phyloP scores from a whole-genome alignment of 75 land plant species.

The Larix kaempferi region DNA sequence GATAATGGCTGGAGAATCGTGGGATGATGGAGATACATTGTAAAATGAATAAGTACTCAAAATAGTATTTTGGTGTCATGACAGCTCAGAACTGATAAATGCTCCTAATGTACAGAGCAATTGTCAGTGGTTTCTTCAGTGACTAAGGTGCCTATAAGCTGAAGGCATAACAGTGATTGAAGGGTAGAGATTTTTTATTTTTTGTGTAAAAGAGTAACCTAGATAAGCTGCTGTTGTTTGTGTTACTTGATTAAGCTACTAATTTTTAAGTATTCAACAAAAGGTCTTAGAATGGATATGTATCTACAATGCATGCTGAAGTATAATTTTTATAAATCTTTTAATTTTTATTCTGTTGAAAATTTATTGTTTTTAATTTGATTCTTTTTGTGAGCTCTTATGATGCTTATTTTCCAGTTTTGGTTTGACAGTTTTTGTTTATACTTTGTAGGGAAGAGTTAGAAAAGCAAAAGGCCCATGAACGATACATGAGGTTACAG shows the following conservation, averaged over 20 bases:
- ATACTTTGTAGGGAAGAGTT: conserved; percentile 63
- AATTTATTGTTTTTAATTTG: background rate
- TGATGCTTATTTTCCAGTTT: background rate
- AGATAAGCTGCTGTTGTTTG: background rate
- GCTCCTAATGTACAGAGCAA: too few relatives aligned
- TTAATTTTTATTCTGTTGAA: background rate
- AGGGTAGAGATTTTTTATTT: too few relatives aligned
- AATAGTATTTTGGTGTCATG: too few relatives aligned
- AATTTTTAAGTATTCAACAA: too few relatives aligned
- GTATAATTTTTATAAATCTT: background rate
- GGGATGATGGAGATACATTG: too few relatives aligned
- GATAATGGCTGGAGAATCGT: too few relatives aligned
- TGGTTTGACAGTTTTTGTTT: background rate
- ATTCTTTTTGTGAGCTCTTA: background rate
- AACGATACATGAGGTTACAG: conserved; percentile 78
- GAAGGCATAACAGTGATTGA: background rate
- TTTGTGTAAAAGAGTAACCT: background rate
- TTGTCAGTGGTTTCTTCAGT: background rate
- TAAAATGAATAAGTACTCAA: too few relatives aligned
- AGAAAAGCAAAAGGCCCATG: conserved; percentile 91
- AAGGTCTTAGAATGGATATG: too few relatives aligned
- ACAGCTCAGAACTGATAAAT: too few relatives aligned
- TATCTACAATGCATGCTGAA: too few relatives aligned
- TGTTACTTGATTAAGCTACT: background rate
- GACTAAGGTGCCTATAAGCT: background rate